Conservation (phyloP, 495 filamentous ascomycete genomes). For the Neurospora pannonica region DNA sequence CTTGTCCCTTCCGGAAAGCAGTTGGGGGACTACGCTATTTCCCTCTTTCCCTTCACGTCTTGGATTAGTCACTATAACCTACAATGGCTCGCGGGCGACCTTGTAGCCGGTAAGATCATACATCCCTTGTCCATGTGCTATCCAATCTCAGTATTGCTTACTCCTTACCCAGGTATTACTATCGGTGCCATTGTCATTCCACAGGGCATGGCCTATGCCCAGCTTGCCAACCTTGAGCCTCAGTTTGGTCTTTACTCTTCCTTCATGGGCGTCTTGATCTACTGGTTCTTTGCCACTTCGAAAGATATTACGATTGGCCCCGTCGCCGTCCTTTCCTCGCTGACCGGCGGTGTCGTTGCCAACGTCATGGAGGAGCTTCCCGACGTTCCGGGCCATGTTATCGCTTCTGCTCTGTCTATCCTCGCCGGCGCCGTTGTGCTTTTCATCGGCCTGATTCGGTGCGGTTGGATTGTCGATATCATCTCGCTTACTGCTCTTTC, state of each 20-base stretch:
- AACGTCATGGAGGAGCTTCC: conserved; percentile 48
- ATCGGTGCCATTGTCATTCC: conserved; percentile 94
- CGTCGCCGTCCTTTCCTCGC: conserved; percentile 89
- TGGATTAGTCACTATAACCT: conserved; percentile 88
- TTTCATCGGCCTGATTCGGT: conserved; percentile 67
- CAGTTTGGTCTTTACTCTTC: conserved; percentile 93
- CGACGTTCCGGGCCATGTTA: conserved; percentile 46
- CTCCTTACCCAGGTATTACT: conserved; percentile 58
- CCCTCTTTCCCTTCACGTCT: conserved; percentile 74
- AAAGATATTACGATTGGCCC: conserved; percentile 99
- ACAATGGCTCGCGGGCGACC: conserved; percentile 80
- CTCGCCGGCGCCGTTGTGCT: conserved; percentile 75
- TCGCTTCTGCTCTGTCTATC: conserved; percentile 74
- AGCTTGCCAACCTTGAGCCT: conserved; percentile 64
- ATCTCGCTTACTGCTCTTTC: conserved; percentile 87
- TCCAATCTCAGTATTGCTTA: conserved; percentile 4
- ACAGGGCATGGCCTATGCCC: conserved; percentile 95
- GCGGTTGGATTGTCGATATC: conserved; percentile 91
- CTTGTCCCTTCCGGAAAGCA: conserved; percentile 48
- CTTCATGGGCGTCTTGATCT: conserved; percentile 92
- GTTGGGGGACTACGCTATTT: conserved; percentile 48
- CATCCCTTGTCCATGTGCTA: not conserved
- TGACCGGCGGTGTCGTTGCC: conserved; percentile 71
- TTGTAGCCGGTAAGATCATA: conserved; percentile 66
- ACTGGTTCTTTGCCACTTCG: conserved; percentile 98